These are phyloP conservation scores for Aspergillus amoenus DNA, from an alignment of 2,329 filamentous ascomycete genomes.

Conservation along the genomic window DNA sequence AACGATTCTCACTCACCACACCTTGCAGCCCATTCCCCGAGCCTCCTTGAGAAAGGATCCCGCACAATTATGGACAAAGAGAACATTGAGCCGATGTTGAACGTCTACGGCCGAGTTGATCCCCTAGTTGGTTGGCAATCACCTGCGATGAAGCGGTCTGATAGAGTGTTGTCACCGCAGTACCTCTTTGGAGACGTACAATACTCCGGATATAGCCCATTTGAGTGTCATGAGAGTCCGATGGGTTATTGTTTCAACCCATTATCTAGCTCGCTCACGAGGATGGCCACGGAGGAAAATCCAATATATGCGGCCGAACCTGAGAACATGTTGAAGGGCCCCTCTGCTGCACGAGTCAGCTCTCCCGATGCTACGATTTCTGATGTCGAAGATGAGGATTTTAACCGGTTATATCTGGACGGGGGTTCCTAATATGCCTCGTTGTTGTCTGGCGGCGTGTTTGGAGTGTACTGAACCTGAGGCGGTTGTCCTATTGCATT, in stretches of 20 bases:
- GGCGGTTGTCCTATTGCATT: conserved; percentile 2
- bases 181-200: conserved; percentile 27
- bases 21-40: conserved; percentile 14
- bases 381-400: conserved; percentile 34
- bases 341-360: conserved; percentile 16
- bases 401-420: conserved; percentile 34
- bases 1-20: conserved; percentile 16
- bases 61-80: conserved; percentile 30
- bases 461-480: background rate
- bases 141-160: conserved; percentile 22
- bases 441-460: background rate
- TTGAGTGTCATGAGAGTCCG: conserved; percentile 25
- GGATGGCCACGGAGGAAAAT: conserved; percentile 21
- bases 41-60: conserved; percentile 10
- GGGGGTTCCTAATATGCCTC: conserved; percentile 24
- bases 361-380: conserved; percentile 38
- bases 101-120: conserved; percentile 26
- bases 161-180: conserved; percentile 23
- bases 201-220: conserved; percentile 22
- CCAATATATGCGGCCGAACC: conserved; percentile 20
- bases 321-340: conserved; percentile 14
- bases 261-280: conserved; percentile 28
- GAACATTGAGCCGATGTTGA: conserved; percentile 38
- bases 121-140: conserved; percentile 26
- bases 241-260: conserved; percentile 35